Evolutionary conservation across 2,329 filamentous ascomycete genomes (phyloP), one percentile per base, ranked within the genome.

Genomic region (Berkeleyomyces rouxiae): DNA sequence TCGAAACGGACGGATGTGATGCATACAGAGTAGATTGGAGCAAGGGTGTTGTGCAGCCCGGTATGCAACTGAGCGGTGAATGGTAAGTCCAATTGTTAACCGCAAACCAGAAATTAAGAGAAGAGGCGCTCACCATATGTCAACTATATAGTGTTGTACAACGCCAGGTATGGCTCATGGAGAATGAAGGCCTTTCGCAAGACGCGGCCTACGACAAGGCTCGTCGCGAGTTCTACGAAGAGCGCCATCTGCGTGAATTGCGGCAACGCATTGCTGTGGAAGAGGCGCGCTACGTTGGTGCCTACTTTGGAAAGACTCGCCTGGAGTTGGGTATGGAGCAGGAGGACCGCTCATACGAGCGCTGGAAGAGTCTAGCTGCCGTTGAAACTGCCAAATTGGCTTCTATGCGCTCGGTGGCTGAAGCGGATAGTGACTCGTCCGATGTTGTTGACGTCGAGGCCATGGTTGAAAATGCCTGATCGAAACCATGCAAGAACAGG

Each of bases 1-100:
- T 97, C 7, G 93, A 99, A 75, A 78, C 84, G 68, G 87, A 92
- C 69, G 93, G 93, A 61, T 87, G 86, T 71, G 92, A 99, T 70
- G 78, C 82, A 60, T 82, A 86, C 71, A 78, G 75, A 62, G 84
- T 83, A 69, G 83, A 96, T 73, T 97, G 92, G 92, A 87, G 85
- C 68, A 84, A 74, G 68, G 82, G 79, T 33, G 73, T 95, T 68
- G 77, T 79, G 68, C 93, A 97, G 75, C 80, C 79, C 4, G 87
- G 85, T 43, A 84, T 90, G 72, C 81, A 82, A 46, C 72, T 97
- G 68, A 87, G 88, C 68, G 93, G 93, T 67, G 91, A 96, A 77
- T 87, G 86, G 90, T 93, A 74, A 69, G 77, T 23, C 33, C 37
- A 7, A 39, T 47, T n/a, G 7, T 16, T 4, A 37, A 33, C 16